These are phyloP conservation scores for Hemileia vastatrix DNA, from an alignment of 1,284 basidiomycete species.

Conservation along the genomic window DNA sequence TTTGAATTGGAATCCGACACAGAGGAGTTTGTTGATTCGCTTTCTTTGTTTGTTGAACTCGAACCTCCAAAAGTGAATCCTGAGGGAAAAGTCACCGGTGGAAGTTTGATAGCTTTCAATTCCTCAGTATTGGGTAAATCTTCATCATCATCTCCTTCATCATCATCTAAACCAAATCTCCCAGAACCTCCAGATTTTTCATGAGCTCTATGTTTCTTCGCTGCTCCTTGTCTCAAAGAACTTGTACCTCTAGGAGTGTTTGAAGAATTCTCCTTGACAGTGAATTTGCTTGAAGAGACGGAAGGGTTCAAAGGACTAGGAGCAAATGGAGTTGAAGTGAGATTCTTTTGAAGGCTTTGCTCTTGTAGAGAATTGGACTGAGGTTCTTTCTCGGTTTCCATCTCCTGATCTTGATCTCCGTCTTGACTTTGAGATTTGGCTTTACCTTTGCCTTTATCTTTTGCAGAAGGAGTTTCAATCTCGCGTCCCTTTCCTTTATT, in stretches of 20 bases:
- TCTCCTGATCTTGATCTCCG: neutral
- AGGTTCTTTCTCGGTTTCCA: neutral
- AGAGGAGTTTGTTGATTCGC: neutral
- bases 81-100: constrained; percentile 35
- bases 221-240: constrained; percentile 36
- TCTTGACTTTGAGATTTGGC: neutral
- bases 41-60: neutral
- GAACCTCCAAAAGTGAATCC: constrained; percentile 35
- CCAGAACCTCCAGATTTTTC: constrained; percentile 37
- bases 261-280: constrained; percentile 24
- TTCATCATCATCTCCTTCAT: constrained; percentile 38
- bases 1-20: neutral
- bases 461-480: neutral
- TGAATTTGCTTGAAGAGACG: neutral
- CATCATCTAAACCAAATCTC: constrained; percentile 28
- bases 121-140: constrained; percentile 36
- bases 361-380: neutral
- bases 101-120: constrained; percentile 40
- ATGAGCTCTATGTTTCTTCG: constrained; percentile 35
- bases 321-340: too few relatives aligned
- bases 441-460: neutral
- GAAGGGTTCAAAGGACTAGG: too few relatives aligned
- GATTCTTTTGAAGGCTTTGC: too few relatives aligned
- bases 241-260: constrained; percentile 29
- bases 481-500: neutral